Evolutionary conservation across 148 eudicot species (phyloP).

Genomic region (Drosera capensis): DNA sequence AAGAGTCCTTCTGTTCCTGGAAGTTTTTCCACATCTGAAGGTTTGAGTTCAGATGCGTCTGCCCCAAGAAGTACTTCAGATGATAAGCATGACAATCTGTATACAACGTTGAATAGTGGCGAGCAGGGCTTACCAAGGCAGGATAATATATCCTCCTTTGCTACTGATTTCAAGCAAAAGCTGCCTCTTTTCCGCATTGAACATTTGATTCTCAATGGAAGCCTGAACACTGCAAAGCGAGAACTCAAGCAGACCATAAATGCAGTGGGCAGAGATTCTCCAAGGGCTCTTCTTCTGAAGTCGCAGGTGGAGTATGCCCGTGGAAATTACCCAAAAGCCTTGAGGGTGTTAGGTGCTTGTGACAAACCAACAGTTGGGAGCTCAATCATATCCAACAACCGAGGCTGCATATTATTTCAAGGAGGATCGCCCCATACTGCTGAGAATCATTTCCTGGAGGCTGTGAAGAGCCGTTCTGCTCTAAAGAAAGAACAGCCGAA

Average conservation of each 20-base stretch:
- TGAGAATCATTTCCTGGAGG: constrained; percentile 65
- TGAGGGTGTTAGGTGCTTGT: constrained; percentile 80
- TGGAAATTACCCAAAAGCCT: constrained; percentile 66
- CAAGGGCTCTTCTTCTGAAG: constrained; percentile 68
- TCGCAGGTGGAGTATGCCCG: constrained; percentile 91
- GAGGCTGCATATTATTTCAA: constrained; percentile 75
- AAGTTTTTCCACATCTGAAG: constrained; percentile 37
- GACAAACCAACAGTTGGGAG: constrained; percentile 44
- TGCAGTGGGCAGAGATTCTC: constrained; percentile 70
- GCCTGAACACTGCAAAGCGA: constrained; percentile 90
- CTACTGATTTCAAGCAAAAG: constrained; percentile 58
- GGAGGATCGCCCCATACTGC: constrained; percentile 65
- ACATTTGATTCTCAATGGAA: constrained; percentile 59
- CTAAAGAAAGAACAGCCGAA: constrained; percentile 59
- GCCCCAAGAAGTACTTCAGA: constrained; percentile 29
- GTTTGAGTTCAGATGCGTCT: constrained; percentile 31
- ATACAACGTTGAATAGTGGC: constrained; percentile 56
- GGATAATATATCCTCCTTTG: constrained; percentile 30
- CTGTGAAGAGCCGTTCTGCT: constrained; percentile 42
- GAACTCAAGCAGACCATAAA: constrained; percentile 80
- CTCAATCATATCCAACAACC: constrained; percentile 66
- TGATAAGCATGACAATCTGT: constrained; percentile 49
- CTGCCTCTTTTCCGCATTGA: constrained; percentile 73
- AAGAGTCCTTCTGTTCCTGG: constrained; percentile 53
- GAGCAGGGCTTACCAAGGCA: constrained; percentile 47